These are phyloP conservation scores for Ceratocystis destructans DNA, from an alignment of 2,329 filamentous ascomycete species.

Conservation along the genomic window DNA sequence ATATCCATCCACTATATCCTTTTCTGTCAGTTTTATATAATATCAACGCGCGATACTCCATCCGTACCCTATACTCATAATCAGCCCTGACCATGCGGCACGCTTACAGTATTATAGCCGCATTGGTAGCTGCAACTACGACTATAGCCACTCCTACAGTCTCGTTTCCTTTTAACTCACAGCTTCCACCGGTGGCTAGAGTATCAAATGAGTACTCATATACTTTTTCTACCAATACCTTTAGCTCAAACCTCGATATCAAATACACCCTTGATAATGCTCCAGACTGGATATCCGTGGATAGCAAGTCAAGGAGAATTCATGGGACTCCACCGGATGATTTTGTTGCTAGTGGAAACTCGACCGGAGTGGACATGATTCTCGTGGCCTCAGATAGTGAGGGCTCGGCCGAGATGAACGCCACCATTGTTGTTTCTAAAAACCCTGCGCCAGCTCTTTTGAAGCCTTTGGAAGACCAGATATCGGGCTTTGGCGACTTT, in stretches of 20 bases:
- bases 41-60: not conserved
- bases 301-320: slow-evolving; percentile 49
- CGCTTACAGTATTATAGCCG: slow-evolving; percentile 23
- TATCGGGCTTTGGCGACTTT: slow-evolving; percentile 43
- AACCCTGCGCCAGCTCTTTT: slow-evolving; percentile 39
- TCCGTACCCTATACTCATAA: not conserved
- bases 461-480: slow-evolving; percentile 44
- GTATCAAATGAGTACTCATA: slow-evolving; percentile 55
- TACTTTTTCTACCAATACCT: slow-evolving; percentile 59
- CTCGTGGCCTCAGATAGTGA: slow-evolving; percentile 56
- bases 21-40: not conserved
- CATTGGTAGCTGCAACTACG: slow-evolving; percentile 23
- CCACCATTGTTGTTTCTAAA: slow-evolving; percentile 57
- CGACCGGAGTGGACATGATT: slow-evolving; percentile 47
- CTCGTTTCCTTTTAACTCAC: slow-evolving; percentile 67
- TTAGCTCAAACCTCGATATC: slow-evolving; percentile 46
- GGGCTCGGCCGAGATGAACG: slow-evolving; percentile 49
- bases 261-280: slow-evolving; percentile 51
- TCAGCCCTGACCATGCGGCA: slow-evolving; percentile 2
- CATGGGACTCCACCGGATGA: slow-evolving; percentile 52
- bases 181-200: slow-evolving; percentile 67
- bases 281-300: slow-evolving; percentile 63
- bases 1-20: not conserved
- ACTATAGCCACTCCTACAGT: slow-evolving; percentile 31
- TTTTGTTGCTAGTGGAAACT: slow-evolving; percentile 36